These are phyloP conservation scores for Cucurbita moschata DNA, from an alignment of 306 rosid species.

Conservation along the genomic window DNA sequence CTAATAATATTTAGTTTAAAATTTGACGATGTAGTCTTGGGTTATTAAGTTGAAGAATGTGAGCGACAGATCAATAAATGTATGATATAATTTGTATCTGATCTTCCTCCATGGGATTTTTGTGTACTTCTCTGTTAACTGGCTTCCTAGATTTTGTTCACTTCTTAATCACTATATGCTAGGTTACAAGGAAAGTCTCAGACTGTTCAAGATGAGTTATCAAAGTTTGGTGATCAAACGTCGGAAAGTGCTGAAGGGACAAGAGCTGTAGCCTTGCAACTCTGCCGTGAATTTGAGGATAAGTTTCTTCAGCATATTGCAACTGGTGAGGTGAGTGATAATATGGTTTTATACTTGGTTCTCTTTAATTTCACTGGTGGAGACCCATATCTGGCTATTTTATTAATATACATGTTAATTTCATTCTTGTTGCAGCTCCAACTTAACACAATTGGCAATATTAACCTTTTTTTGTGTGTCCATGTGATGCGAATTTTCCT, in stretches of 20 bases:
- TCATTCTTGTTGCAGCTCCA: background rate
- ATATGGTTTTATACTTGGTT: background rate
- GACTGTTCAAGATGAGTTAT: slow-evolving; percentile 81
- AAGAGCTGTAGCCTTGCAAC: slow-evolving; percentile 89
- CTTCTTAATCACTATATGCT: slow-evolving; percentile 5
- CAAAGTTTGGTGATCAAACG: slow-evolving; percentile 84
- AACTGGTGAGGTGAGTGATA: slow-evolving; percentile 68
- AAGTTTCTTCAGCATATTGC: slow-evolving; percentile 83
- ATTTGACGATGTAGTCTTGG: background rate
- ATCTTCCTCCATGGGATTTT: background rate
- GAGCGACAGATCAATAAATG: background rate
- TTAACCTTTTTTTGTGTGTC: background rate
- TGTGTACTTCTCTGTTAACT: background rate
- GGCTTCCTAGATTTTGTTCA: background rate
- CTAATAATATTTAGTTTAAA: background rate
- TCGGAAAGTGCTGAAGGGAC: slow-evolving; percentile 82
- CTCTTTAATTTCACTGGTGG: background rate
- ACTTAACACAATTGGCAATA: background rate
- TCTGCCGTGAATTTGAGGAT: slow-evolving; percentile 98
- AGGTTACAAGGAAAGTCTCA: slow-evolving; percentile 98
- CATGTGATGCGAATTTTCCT: background rate
- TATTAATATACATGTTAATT: background rate
- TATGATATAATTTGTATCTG: background rate
- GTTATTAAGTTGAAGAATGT: background rate
- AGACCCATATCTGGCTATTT: background rate